phyloP scores from a whole-genome alignment of 2,329 filamentous ascomycete species.

The Seiridium unicorne region DNA sequence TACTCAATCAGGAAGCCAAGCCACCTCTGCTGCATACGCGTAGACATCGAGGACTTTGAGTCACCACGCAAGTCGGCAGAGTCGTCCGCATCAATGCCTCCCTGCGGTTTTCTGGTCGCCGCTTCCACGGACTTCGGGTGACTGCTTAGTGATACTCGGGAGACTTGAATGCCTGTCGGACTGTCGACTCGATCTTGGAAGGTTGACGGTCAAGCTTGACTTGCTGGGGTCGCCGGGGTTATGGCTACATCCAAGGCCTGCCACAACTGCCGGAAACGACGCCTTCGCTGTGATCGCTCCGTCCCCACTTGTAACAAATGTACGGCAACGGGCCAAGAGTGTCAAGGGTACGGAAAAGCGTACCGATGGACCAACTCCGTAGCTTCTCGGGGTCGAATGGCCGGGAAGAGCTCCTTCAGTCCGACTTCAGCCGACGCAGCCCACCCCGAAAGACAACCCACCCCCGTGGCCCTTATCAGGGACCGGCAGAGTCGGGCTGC shows the following conservation, averaged over 20 bases:
- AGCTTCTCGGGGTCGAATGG: conserved; percentile 46
- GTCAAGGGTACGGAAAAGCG: conserved; percentile 60
- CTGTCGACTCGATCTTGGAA: not conserved
- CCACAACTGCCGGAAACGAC: conserved; percentile 61
- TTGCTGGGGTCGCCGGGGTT: not conserved
- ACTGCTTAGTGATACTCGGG: not conserved
- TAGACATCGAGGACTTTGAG: not conserved
- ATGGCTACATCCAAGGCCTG: conserved; percentile 42
- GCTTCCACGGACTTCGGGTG: not conserved
- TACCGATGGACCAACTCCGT: conserved; percentile 59
- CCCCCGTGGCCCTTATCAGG: not conserved
- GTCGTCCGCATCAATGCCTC: not conserved
- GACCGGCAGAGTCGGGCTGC: not conserved
- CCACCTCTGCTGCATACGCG: not conserved
- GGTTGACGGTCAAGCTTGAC: not conserved
- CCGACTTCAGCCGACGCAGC: not conserved
- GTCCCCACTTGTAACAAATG: conserved; percentile 61
- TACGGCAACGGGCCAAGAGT: conserved; percentile 50
- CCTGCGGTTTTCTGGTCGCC: not conserved
- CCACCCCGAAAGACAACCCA: not conserved
- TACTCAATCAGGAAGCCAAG: not conserved
- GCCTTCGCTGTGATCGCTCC: conserved; percentile 62
- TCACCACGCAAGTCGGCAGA: not conserved
- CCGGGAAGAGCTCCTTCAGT: conserved; percentile 14
- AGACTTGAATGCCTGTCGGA: too few relatives aligned